Evolutionary conservation across 2,329 filamentous ascomycete species (phyloP), one percentile per base, ranked within the genome.

Genomic region (Xylaria sp.): DNA sequence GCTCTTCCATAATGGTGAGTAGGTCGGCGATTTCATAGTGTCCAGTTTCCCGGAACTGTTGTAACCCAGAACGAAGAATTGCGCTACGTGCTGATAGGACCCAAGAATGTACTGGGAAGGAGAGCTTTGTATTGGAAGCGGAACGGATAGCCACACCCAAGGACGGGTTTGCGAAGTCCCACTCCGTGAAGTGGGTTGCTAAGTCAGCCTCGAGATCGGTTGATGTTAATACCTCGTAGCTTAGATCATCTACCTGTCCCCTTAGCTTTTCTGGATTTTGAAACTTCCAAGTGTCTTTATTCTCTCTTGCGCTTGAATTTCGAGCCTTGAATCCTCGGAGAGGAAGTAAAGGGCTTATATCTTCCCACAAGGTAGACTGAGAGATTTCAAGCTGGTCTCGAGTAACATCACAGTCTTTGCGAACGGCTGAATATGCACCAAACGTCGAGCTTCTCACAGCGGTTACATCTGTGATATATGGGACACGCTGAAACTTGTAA

Each of bases 401-500:
- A 63, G 94, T 93, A 32, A 97, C 89, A 76, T 94, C 90, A 70
- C 90, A 93, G 74, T 97, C 94, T 75, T 91, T 91, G 55, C 96
- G 89, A 53, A 97, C 87, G 3, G 93, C 94, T 39, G 93, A 92
- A 82, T 95, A 98, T 0, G 95, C 93, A 4, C 96, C 96, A 79
- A 93, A 97, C 0, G 91, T 88, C 39, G 96, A 98, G 73, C 94
- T 95, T 72, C 94, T 87, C 8, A 98, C 94, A 3, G 90, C 90
- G 36, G 91, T 86, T 15, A 97, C 93, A 41, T 94, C 90, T 1
- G 93, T 97, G 64, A 99, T 87, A 48, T 92, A 94, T 0, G 96
- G 91, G 9, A 99, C 89, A 65, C 96, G 90, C 74, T 95, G 90
- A 73, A 98, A 99, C 78, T 99, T 99, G 83, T 97, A 97, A 76